Conservation (phyloP, 495 filamentous ascomycete species). For the Penicillium pancosmium region DNA sequence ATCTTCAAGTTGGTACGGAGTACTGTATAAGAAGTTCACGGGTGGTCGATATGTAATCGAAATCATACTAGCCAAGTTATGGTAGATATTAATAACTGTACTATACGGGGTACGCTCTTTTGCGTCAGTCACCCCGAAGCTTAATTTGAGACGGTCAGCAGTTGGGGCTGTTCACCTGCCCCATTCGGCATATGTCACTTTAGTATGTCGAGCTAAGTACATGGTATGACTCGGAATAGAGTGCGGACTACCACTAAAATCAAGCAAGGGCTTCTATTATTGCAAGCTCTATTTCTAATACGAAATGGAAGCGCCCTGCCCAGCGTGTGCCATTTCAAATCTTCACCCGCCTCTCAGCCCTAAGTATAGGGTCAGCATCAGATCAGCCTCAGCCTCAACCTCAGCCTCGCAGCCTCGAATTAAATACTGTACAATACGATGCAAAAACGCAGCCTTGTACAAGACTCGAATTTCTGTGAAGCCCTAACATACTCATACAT, state of each 20-base stretch:
- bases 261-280: neutral
- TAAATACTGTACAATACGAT: neutral
- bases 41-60: neutral
- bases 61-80: no score
- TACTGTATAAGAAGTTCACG: neutral
- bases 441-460: no score
- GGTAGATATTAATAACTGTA: no score
- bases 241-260: neutral
- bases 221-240: neutral
- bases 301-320: no score
- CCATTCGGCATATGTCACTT: neutral
- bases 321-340: no score
- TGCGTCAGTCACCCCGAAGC: neutral
- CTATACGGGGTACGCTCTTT: no score
- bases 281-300: neutral
- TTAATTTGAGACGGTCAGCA: neutral
- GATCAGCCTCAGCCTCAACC: neutral
- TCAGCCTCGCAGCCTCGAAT: neutral
- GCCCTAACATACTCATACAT: neutral
- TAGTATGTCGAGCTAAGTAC: neutral
- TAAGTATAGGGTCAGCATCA: neutral
- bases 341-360: no score
- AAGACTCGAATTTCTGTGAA: neutral
- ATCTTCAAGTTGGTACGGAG: neutral
- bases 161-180: neutral